These are phyloP conservation scores for Evernia prunastri DNA, from an alignment of 495 filamentous ascomycete genomes.

Conservation along the genomic window DNA sequence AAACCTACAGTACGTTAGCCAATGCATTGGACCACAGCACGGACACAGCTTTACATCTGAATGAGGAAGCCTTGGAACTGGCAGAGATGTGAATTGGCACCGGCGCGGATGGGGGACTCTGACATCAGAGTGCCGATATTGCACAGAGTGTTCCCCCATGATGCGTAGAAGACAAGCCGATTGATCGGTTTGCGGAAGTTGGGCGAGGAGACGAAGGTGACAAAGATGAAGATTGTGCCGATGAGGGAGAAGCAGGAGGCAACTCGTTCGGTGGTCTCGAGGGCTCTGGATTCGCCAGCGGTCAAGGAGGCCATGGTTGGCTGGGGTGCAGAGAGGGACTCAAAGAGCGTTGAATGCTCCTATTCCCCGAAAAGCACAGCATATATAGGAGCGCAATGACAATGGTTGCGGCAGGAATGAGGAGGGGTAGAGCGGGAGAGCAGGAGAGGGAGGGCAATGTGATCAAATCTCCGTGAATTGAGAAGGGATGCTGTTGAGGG, in stretches of 20 bases:
- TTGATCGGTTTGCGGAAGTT: slow-evolving; percentile 78
- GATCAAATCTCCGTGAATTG: neutral
- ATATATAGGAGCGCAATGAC: neutral
- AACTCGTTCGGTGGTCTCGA: slow-evolving; percentile 58
- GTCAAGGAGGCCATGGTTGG: slow-evolving; percentile 15
- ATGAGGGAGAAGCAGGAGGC: slow-evolving; percentile 68
- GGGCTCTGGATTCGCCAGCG: slow-evolving; percentile 29
- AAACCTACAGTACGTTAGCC: slow-evolving; percentile 47
- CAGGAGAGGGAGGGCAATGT: neutral
- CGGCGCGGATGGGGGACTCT: slow-evolving; percentile 43
- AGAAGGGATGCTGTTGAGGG: neutral
- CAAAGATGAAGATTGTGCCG: slow-evolving; percentile 66
- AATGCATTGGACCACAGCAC: neutral
- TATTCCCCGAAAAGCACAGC: neutral
- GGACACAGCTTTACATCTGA: slow-evolving; percentile 51
- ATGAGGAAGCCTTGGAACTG: slow-evolving; percentile 74
- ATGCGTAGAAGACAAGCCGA: slow-evolving; percentile 76
- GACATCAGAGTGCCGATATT: slow-evolving; percentile 77
- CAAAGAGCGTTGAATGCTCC: neutral
- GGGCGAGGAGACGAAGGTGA: slow-evolving; percentile 57
- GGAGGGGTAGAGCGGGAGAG: slow-evolving; percentile 3
- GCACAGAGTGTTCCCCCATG: slow-evolving; percentile 74
- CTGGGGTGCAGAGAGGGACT: neutral
- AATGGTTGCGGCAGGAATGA: neutral
- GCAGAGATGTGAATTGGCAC: slow-evolving; percentile 51